phyloP scores from a whole-genome alignment of 768 basidiomycete genomes.

The Harrya chromipes region DNA sequence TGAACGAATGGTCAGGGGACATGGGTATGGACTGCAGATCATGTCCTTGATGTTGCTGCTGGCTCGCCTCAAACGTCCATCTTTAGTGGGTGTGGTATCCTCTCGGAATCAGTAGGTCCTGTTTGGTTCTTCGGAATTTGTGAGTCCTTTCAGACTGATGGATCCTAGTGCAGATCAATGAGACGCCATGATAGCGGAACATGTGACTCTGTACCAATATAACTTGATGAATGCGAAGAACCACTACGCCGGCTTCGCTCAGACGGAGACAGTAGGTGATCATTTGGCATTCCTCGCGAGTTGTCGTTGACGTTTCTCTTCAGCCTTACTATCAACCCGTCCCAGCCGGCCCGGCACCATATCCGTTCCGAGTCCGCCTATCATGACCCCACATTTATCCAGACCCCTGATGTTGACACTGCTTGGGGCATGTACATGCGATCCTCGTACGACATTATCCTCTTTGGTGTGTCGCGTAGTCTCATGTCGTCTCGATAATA shows the following conservation, averaged over 20 bases:
- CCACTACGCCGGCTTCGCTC: slow-evolving; percentile 49
- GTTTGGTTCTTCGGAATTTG: slow-evolving; percentile 78
- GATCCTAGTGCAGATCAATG: neutral
- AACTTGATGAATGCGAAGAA: slow-evolving; percentile 40
- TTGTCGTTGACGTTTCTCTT: neutral
- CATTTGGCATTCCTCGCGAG: neutral
- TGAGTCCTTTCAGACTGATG: slow-evolving; percentile 2
- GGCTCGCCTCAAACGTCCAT: slow-evolving; percentile 48
- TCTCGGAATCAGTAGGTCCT: slow-evolving; percentile 70
- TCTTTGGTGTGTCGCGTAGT: slow-evolving; percentile 35
- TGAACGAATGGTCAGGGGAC: slow-evolving; percentile 43
- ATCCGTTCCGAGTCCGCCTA: slow-evolving; percentile 31
- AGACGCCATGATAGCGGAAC: slow-evolving; percentile 35
- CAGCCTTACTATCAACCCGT: slow-evolving; percentile 50
- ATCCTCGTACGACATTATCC: slow-evolving; percentile 37
- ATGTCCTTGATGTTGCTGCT: slow-evolving; percentile 55
- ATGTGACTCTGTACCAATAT: slow-evolving; percentile 48
- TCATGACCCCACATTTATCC: slow-evolving; percentile 37
- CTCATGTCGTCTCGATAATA: slow-evolving; percentile 29
- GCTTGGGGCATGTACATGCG: slow-evolving; percentile 21
- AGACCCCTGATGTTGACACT: neutral
- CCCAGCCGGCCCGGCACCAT: slow-evolving; percentile 43
- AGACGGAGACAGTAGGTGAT: slow-evolving; percentile 45
- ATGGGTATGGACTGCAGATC: slow-evolving; percentile 83
- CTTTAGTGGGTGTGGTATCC: slow-evolving; percentile 67